Base-by-base conservation (phyloP, 2,329 filamentous ascomycete genomes). In the Phoma sp. region DNA sequence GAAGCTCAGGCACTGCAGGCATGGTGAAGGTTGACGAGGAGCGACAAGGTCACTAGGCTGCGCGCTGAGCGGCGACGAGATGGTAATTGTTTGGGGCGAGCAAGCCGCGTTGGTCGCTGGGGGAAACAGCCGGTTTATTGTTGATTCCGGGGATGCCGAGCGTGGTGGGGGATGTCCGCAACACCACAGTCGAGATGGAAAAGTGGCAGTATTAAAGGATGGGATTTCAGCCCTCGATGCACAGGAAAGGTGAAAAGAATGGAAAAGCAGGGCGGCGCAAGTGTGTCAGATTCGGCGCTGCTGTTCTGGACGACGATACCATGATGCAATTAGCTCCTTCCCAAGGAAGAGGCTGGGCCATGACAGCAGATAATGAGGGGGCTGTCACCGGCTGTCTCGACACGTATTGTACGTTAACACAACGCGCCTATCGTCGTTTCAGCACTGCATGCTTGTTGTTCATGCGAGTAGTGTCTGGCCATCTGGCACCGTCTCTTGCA, bases 281-380 rank as follows among this genome's bases (percentile, higher is more conserved):
- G 61, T 37, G 57, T 51, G 60, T 45, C 40, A 62, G 54, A 62
- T 50, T 53, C 50, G 57, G 55, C 51, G 43, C 47, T 62, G 60
- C 49, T 38, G 24, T 50, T 46, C 45, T 47, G 54, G 55, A 41
- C 60, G 53, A 64, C 61, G 60, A 61, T 55, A 50, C 39, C 63
- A 67, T 72, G 68, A 72, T 71, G 69, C 67, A 68, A 71, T 69
- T 51, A 47, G 52, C 55, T 57, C 38, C 22, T 47, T 36, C 51
- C 50, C 41, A 32, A 55, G 60, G n/a, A 55, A 50, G 67, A 65
- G 69, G 69, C 65, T 71, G 69, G 67, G 65, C 41, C 41, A 31
- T 21, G 52, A 36, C 41, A 47, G 53, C 50, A 60, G 63, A 62
- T 60, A 66, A 68, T 62, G 51, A 49, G 65, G 63, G 60, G 62